phyloP scores from a whole-genome alignment of 2,329 filamentous ascomycete species.

The Coleophoma cylindrospora region DNA sequence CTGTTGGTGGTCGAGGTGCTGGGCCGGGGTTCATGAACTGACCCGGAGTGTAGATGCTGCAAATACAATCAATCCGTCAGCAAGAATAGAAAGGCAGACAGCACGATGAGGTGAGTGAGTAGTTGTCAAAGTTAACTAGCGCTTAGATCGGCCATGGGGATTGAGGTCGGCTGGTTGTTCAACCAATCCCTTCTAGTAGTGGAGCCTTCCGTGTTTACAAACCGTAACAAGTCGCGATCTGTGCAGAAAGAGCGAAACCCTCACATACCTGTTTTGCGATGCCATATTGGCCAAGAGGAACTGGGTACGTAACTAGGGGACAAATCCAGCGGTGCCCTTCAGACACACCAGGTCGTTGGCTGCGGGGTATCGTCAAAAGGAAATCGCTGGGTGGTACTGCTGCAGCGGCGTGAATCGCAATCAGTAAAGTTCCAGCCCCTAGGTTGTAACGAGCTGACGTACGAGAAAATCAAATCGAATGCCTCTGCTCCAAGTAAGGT shows the following conservation, averaged over 20 bases:
- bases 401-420: no score
- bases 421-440: no score
- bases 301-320: constrained; percentile 10
- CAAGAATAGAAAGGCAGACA: neutral
- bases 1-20: constrained; percentile 82
- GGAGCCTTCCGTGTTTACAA: constrained; percentile 15
- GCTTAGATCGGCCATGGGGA: neutral
- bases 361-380: constrained; percentile 20
- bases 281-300: constrained; percentile 18
- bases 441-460: no score
- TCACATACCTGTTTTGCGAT: constrained; percentile 25
- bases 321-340: constrained; percentile 4
- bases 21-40: constrained; percentile 97
- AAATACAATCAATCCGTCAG: constrained; percentile 3
- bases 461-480: no score
- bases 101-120: no score
- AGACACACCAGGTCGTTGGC: constrained; percentile 8
- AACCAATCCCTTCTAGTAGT: constrained; percentile 9
- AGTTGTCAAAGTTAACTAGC: no score
- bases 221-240: constrained; percentile 14
- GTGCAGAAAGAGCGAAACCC: constrained; percentile 10
- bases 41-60: constrained; percentile 52
- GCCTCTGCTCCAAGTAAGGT: no score
- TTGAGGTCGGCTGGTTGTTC: constrained; percentile 5
- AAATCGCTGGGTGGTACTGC: neutral